Evolutionary conservation across 169 alveolate genomes (phyloP).

Genomic region (Besnoitia besnoiti): DNA sequence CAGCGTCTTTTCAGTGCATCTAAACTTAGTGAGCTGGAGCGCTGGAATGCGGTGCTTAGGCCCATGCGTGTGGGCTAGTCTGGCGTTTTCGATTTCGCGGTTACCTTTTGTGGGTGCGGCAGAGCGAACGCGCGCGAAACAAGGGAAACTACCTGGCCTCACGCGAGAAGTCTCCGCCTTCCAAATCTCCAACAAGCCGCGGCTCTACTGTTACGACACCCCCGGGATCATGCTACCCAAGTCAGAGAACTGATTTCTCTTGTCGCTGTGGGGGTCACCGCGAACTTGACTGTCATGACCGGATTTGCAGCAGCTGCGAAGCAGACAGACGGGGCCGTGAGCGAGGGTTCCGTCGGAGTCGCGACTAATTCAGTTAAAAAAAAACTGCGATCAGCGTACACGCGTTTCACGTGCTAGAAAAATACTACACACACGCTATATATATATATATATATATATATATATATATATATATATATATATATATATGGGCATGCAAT

Average conservation of each 20-base stretch:
- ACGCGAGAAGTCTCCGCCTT: conserved; percentile 80
- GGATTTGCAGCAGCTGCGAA: too few relatives aligned
- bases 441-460: neutral
- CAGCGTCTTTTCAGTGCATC: too few relatives aligned
- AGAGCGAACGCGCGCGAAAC: conserved; percentile 76
- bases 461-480: conserved; percentile 43
- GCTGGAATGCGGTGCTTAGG: too few relatives aligned
- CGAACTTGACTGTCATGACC: too few relatives aligned
- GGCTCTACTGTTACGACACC: conserved; percentile 81
- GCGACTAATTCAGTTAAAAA: too few relatives aligned
- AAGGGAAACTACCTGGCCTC: conserved; percentile 82
- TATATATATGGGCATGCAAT: conserved; percentile 19
- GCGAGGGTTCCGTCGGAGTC: too few relatives aligned
- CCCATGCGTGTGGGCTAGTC: too few relatives aligned
- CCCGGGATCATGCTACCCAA: conserved; percentile 87
- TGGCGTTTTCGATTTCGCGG: too few relatives aligned
- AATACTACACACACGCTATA: neutral
- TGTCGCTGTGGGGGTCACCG: too few relatives aligned
- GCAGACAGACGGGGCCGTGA: too few relatives aligned
- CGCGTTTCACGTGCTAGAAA: neutral
- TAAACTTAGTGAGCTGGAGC: too few relatives aligned
- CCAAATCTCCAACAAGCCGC: conserved; percentile 79
- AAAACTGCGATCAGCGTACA: neutral
- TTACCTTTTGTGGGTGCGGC: neutral
- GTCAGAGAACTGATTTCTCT: too few relatives aligned